Percentiles rank a stretch among this genome's conserved stretches.
Conservation (phyloP, 1,139 yeast species). For the Oligophagozyma castellii region DNA sequence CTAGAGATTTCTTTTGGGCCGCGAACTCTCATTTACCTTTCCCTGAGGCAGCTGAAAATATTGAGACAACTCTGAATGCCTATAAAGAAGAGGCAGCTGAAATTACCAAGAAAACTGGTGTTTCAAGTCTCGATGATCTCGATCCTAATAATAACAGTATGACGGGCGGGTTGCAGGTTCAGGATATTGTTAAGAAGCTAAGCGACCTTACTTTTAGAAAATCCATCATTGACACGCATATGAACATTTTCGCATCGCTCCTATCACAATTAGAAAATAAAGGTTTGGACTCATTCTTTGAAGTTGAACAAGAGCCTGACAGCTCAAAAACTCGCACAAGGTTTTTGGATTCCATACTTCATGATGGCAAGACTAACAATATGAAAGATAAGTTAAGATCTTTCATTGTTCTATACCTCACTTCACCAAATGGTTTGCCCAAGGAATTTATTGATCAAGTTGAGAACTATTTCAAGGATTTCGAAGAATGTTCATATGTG, state of each 20-base stretch:
- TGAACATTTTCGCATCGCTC: conserved; percentile 82
- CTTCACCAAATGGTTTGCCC: conserved; percentile 39
- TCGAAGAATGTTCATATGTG: conserved; percentile 50
- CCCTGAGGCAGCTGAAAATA: conserved; percentile 96
- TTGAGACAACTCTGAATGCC: conserved; percentile 65
- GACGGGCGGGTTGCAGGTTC: conserved; percentile 58
- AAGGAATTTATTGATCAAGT: conserved; percentile 49
- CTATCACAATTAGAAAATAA: conserved; percentile 75
- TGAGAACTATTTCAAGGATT: conserved; percentile 45
- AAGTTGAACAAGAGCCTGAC: conserved; percentile 68
- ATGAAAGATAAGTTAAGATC: conserved; percentile 76
- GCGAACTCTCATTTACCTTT: conserved; percentile 77
- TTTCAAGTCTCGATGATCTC: conserved; percentile 52
- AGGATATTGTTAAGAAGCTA: conserved; percentile 78
- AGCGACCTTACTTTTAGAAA: conserved; percentile 89
- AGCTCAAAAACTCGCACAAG: conserved; percentile 48
- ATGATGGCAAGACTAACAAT: conserved; percentile 31
- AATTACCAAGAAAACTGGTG: conserved; percentile 69
- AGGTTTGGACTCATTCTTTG: conserved; percentile 79
- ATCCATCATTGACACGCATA: conserved; percentile 84
- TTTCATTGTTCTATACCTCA: conserved; percentile 57
- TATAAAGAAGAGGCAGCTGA: conserved; percentile 84
- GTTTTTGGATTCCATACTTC: conserved; percentile 40
- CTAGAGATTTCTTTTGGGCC: conserved; percentile 85
- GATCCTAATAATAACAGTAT: conserved; percentile 43